phyloP scores from a whole-genome alignment of 306 rosid species.

The Corylus heterophylla region DNA sequence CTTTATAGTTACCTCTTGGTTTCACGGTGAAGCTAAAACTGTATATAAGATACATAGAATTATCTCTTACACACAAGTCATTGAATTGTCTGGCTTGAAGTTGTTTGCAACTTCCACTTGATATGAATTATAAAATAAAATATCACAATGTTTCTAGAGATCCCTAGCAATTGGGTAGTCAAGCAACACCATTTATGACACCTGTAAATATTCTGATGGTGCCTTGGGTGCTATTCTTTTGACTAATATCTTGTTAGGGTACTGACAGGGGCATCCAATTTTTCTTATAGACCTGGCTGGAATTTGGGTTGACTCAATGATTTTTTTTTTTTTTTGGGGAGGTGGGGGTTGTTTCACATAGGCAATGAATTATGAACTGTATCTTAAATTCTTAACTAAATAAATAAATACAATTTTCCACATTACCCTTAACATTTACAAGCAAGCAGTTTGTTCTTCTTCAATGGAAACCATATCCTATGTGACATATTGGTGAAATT shows the following conservation, averaged over 20 bases:
- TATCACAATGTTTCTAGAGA: not conserved
- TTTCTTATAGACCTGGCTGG: not conserved
- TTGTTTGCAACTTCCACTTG: not conserved
- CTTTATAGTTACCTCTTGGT: not conserved
- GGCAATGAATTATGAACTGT: not conserved
- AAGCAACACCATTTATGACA: not conserved
- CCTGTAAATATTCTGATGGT: not conserved
- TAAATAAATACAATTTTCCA: not conserved
- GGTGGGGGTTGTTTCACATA: not conserved
- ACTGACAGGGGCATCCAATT: not conserved
- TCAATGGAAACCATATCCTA: not conserved
- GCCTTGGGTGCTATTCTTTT: not conserved
- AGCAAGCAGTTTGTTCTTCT: not conserved
- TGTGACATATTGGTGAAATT: not conserved
- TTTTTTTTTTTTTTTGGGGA: not conserved
- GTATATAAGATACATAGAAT: not conserved
- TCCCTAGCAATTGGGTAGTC: not conserved
- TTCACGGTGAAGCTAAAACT: not conserved
- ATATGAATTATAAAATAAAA: not conserved
- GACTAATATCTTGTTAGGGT: not conserved
- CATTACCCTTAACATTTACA: not conserved
- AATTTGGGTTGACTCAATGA: not conserved
- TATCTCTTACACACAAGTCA: not conserved
- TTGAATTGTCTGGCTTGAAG: not conserved
- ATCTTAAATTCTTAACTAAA: not conserved